Percentiles rank a stretch among this genome's conserved stretches.
Conservation (phyloP, 495 filamentous ascomycete genomes). For the Talaromyces stipitatus region DNA sequence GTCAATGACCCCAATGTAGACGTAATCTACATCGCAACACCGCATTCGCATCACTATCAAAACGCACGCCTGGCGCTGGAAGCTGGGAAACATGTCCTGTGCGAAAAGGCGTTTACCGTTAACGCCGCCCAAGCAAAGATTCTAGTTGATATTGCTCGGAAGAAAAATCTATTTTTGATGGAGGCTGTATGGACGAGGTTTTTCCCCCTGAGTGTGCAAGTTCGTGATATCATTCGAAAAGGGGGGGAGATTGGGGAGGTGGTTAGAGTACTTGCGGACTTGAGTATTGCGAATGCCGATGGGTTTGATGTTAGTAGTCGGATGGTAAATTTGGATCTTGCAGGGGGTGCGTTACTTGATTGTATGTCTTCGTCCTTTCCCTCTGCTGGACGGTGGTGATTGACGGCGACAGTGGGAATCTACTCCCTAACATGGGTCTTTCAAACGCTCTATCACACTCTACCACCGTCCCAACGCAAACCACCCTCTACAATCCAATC, state of each 20-base stretch:
- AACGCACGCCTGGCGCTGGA: conserved; percentile 75
- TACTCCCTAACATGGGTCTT: conserved; percentile 92
- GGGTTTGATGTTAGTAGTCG: conserved; percentile 53
- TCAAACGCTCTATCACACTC: conserved; percentile 79
- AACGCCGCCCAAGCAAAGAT: conserved; percentile 75
- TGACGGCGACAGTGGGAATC: conserved; percentile 54
- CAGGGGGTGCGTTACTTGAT: conserved; percentile 78
- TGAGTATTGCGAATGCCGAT: conserved; percentile 44
- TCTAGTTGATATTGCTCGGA: conserved; percentile 62
- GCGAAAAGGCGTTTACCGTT: conserved; percentile 90
- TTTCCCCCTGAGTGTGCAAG: conserved; percentile 73
- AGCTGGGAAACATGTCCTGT: conserved; percentile 82
- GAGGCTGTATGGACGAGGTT: conserved; percentile 95
- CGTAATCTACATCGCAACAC: conserved; percentile 88
- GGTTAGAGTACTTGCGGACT: conserved; percentile 68
- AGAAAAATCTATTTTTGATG: conserved; percentile 89
- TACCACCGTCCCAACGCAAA: conserved; percentile 47
- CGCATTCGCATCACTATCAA: conserved; percentile 93
- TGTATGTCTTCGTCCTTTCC: conserved; percentile 27
- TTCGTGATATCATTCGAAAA: conserved; percentile 60
- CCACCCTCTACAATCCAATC: conserved; percentile 50
- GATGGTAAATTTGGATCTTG: conserved; percentile 83
- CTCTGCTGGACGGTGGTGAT: not conserved
- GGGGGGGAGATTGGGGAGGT: conserved; percentile 68
- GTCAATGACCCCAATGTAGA: conserved; percentile 72